phyloP scores from a whole-genome alignment of 768 basidiomycete species.

The Psilocybe azurescens region DNA sequence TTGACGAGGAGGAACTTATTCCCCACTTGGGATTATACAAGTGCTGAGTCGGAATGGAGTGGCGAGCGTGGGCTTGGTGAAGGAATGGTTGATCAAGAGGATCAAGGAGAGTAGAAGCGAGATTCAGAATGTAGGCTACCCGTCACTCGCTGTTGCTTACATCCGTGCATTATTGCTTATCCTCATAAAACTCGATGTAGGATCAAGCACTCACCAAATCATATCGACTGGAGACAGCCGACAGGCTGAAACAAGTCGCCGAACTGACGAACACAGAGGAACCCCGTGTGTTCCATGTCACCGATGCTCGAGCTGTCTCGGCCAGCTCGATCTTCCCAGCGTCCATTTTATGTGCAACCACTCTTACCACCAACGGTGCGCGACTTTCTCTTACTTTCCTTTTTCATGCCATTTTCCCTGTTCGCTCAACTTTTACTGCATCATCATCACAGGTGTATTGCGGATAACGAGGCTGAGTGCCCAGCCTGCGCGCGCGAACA shows the following conservation, averaged over 20 bases:
- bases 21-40: conserved; percentile 92
- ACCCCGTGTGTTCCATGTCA: conserved; percentile 93
- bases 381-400: not conserved
- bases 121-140: conserved; percentile 73
- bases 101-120: conserved; percentile 77
- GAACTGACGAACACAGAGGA: conserved; percentile 80
- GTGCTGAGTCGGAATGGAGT: conserved; percentile 88
- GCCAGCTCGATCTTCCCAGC: conserved; percentile 89
- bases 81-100: conserved; percentile 86
- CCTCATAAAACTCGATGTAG: conserved; percentile 40
- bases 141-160: too few relatives aligned
- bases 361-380: conserved; percentile 92
- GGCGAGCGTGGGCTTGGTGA: conserved; percentile 89
- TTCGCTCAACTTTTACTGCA: not conserved
- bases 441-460: conserved; percentile 67
- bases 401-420: not conserved
- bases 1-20: conserved; percentile 84
- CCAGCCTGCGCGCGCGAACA: conserved; percentile 88
- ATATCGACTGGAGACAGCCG: conserved; percentile 83
- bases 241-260: conserved; percentile 81
- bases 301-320: conserved; percentile 90
- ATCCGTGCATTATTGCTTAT: conserved; percentile 6
- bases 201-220: conserved; percentile 88
- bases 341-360: conserved; percentile 99
- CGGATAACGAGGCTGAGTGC: conserved; percentile 89